Conservation (phyloP, 495 filamentous ascomycete genomes). For the Penicillium steckii region DNA sequence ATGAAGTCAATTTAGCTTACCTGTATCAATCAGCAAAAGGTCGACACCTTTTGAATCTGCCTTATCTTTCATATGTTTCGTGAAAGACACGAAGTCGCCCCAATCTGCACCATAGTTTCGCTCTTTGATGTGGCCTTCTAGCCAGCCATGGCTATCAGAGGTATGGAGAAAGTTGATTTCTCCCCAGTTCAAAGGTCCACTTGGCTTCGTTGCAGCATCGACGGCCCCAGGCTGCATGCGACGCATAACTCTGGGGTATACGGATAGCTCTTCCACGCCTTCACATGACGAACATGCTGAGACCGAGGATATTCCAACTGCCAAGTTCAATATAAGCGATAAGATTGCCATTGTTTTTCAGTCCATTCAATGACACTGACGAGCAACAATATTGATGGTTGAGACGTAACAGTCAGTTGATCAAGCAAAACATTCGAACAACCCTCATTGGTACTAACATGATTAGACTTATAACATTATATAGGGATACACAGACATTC, state of each 20-base stretch:
- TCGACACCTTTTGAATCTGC: constrained; percentile 32
- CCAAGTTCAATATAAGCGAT: neutral
- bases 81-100: constrained; percentile 41
- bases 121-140: constrained; percentile 45
- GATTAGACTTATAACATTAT: no score
- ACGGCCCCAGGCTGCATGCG: constrained; percentile 30
- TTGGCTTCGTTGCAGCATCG: constrained; percentile 34
- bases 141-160: constrained; percentile 48
- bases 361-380: neutral
- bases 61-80: constrained; percentile 34
- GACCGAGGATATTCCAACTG: constrained; percentile 1
- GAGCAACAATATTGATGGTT: neutral
- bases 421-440: no score
- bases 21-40: constrained; percentile 38
- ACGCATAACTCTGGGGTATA: constrained; percentile 7
- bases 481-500: no score
- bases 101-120: constrained; percentile 43
- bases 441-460: no score
- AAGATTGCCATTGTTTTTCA: neutral
- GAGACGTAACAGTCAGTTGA: no score
- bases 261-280: neutral
- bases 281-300: constrained; percentile 7
- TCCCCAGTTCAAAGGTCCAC: constrained; percentile 41
- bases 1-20: constrained; percentile 13
- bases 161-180: constrained; percentile 48